Evolutionary conservation across 2,329 filamentous ascomycete species (phyloP), one percentile per base, ranked within the genome.

Genomic region (Sclerotinia subarctica): DNA sequence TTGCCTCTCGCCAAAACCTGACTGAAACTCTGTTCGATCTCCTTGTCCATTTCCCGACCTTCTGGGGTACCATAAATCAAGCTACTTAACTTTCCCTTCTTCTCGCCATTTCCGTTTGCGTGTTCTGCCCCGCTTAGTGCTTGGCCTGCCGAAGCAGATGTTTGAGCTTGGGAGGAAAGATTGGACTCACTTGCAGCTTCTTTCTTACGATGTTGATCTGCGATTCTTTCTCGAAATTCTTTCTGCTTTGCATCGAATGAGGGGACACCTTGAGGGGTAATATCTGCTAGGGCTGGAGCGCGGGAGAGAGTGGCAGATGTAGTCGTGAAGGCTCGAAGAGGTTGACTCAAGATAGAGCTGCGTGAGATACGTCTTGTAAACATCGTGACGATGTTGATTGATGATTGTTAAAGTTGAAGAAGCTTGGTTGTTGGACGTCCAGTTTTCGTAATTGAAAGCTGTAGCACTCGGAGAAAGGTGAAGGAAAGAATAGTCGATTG

Each of bases 61-160:
- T 98, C 94, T 77, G 95, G 93, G 19, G 95, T 99, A 76, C 95
- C 95, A 80, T 99, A 98, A 78, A 99, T 96, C 74, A 99, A 87
- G 74, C 90, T 94, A 47, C 91, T 90, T 69, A 99, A 80, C 51
- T 91, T 87, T 21, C 87, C 90, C 70, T 88, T 85, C 79, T 90
- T 91, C 78, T 89, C 91, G 67, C 85, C 82, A 64, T 87, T 84
- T 70, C 84, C 82, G 42, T 79, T 80, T 76, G 91, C 86, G 71
- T 86, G 83, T 75, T 84, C 84, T 79, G 82, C 84, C 77, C 81
- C 80, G 80, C 78, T 82, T 76, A 88, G 86, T 88, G 84, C 85
- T 76, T 87, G 78, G 78, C 82, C 83, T 78, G 82, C 75, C 60
- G 66, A 71, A 67, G 69, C 60, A 66, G 73, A 74, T 74, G 78